These are phyloP conservation scores for Kregervanrija fluxuum DNA, from an alignment of 805 yeast species.

Conservation along the genomic window DNA sequence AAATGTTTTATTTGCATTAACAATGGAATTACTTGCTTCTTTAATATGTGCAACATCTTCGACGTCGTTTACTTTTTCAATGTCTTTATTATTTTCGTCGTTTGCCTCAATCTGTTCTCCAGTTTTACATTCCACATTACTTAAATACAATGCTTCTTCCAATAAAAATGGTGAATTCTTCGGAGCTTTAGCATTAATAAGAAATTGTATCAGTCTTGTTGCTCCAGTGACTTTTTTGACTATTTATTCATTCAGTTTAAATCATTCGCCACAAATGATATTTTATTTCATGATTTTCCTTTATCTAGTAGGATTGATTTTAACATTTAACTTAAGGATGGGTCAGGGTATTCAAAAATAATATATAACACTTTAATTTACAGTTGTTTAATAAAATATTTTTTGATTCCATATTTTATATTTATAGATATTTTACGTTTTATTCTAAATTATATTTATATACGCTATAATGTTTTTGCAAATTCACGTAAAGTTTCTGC, in stretches of 20 bases:
- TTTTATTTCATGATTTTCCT: constrained; percentile 19
- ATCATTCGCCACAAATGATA: constrained; percentile 30
- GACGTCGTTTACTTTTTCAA: constrained; percentile 27
- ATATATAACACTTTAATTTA: no score
- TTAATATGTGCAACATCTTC: constrained; percentile 33
- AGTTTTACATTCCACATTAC: constrained; percentile 47
- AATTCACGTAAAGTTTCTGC: constrained; percentile 19
- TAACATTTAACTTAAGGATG: no score
- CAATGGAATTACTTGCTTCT: constrained; percentile 9
- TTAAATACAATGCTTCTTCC: constrained; percentile 50
- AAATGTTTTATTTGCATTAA: constrained; percentile 7
- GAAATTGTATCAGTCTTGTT: constrained; percentile 40
- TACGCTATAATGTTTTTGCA: constrained; percentile 2
- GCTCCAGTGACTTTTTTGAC: constrained; percentile 43
- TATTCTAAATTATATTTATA: no score
- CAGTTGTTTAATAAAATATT: no score
- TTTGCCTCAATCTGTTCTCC: constrained; percentile 50
- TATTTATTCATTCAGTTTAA: constrained; percentile 40
- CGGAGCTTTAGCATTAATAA: constrained; percentile 59
- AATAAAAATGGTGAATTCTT: constrained; percentile 62
- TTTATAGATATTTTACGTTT: no score
- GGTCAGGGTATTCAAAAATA: no score
- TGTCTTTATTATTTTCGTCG: constrained; percentile 32
- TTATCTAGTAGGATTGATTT: neutral
- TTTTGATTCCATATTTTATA: no score